Evolutionary conservation across 176 grass and related monocot species (phyloP).

Genomic region (Eragrostis nindensis): DNA sequence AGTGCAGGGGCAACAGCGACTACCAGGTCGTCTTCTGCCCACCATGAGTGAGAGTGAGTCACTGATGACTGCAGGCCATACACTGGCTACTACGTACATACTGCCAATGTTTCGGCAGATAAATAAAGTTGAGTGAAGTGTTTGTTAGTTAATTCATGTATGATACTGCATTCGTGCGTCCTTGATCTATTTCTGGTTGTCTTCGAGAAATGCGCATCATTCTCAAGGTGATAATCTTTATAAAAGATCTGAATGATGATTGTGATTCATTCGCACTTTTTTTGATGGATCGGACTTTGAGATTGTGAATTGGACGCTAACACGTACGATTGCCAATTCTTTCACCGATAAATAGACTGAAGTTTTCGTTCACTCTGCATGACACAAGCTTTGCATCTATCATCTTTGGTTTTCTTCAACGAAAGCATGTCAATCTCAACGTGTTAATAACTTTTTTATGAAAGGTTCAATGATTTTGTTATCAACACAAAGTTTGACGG

Average conservation of each 20-base stretch:
- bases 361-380: not conserved
- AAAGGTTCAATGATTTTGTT: no score
- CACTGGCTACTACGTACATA: not conserved
- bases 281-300: not conserved
- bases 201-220: not conserved
- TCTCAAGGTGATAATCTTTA: not conserved
- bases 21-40: slow-evolving; percentile 5
- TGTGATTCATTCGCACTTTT: not conserved
- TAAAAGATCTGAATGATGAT: not conserved
- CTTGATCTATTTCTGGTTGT: not conserved
- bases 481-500: not conserved
- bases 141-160: not conserved
- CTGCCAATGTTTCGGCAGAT: not conserved
- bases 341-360: not conserved
- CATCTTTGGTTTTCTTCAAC: not conserved
- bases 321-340: not conserved
- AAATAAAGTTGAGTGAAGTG: not conserved
- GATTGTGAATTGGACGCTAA: not conserved
- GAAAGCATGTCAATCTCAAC: not conserved
- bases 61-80: no score
- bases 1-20: not conserved
- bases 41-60: not conserved
- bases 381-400: not conserved
- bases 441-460: not conserved
- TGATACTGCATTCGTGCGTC: not conserved